These are phyloP conservation scores for Astrephomene gubernaculifera DNA, from an alignment of 139 green algal genomes.

Conservation along the genomic window DNA sequence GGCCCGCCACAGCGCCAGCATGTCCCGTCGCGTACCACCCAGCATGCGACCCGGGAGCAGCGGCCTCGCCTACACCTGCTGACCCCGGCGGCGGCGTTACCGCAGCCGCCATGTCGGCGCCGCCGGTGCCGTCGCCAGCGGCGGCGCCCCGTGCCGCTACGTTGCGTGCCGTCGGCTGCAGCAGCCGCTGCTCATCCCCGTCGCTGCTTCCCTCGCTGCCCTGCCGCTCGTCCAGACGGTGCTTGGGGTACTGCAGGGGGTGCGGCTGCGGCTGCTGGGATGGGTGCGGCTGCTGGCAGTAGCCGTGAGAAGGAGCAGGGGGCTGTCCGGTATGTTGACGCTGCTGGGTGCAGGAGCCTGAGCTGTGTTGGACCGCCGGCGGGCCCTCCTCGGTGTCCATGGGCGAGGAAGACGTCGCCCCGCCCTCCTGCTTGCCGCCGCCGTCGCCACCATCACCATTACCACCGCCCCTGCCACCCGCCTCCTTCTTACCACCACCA, in stretches of 20 bases:
- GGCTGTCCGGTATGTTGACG: too few relatives aligned
- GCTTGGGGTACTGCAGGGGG: slow-evolving; percentile 24
- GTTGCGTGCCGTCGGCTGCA: too few relatives aligned
- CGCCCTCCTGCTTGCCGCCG: background rate
- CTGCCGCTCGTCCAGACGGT: slow-evolving; percentile 8
- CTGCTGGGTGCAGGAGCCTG: too few relatives aligned
- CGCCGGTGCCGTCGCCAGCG: slow-evolving; percentile 1
- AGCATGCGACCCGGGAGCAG: too few relatives aligned
- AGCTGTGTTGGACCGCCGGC: background rate
- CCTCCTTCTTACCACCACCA: background rate
- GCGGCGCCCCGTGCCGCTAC: slow-evolving; percentile 11
- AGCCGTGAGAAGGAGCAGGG: too few relatives aligned
- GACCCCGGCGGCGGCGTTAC: background rate
- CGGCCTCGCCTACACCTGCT: background rate
- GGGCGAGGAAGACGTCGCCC: background rate
- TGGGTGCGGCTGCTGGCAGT: background rate
- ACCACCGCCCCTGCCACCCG: background rate
- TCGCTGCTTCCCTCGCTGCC: background rate
- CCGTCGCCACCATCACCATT: background rate
- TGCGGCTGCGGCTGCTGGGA: background rate
- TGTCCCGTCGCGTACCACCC: too few relatives aligned
- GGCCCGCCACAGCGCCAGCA: too few relatives aligned
- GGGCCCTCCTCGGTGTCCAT: slow-evolving; percentile 4
- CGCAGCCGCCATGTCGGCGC: too few relatives aligned
- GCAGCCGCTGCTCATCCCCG: background rate